phyloP scores from a whole-genome alignment of 345 rosid genomes.

The Linum lewisii region DNA sequence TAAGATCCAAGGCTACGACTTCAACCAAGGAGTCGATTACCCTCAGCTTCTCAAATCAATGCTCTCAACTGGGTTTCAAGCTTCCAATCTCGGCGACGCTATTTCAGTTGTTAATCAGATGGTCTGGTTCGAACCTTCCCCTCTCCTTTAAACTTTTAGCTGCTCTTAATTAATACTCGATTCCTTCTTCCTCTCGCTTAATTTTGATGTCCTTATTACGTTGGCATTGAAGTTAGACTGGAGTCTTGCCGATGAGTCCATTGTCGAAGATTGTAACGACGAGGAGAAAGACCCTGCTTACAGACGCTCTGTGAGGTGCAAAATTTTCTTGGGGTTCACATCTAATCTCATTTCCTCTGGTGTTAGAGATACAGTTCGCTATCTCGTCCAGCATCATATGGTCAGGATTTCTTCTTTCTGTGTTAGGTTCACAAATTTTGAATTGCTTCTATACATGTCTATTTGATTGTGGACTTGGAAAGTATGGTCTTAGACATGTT shows the following conservation, averaged over 20 bases:
- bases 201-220: not conserved
- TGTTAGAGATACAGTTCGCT: slow-evolving; percentile 70
- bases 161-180: not conserved
- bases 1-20: slow-evolving; percentile 74
- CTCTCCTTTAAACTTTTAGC: not conserved
- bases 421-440: too few species aligned
- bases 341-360: slow-evolving; percentile 95
- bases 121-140: slow-evolving; percentile 33
- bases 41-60: slow-evolving; percentile 53
- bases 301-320: slow-evolving; percentile 63
- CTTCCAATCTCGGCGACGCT: slow-evolving; percentile 90
- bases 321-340: slow-evolving; percentile 91
- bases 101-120: slow-evolving; percentile 65
- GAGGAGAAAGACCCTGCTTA: slow-evolving; percentile 55
- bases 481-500: not conserved
- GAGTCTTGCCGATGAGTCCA: slow-evolving; percentile 70
- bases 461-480: too few species aligned
- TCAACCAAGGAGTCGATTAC: slow-evolving; percentile 55
- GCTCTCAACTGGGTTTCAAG: slow-evolving; percentile 88
- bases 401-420: too few species aligned
- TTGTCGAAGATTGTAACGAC: slow-evolving; percentile 54
- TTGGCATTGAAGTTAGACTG: slow-evolving; percentile 65
- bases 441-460: too few species aligned
- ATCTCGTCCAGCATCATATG: slow-evolving; percentile 84
- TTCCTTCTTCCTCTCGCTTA: not conserved